phyloP scores from a whole-genome alignment of 345 rosid genomes.

The Abelmoschus esculentus region DNA sequence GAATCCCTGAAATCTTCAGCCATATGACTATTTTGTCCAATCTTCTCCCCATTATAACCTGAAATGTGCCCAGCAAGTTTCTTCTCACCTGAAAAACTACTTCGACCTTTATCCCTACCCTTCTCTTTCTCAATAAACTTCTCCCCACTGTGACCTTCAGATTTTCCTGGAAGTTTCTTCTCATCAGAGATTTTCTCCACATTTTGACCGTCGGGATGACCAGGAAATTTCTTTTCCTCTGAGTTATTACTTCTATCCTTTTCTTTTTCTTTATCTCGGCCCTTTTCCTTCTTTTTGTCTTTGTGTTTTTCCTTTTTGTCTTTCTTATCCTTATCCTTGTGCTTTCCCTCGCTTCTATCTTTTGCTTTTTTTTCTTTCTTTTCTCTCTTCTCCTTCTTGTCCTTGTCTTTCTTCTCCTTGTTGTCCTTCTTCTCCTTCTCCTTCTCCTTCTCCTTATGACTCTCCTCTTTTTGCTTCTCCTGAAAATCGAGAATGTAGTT shows the following conservation, averaged over 20 bases:
- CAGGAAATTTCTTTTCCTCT: conserved; percentile 26
- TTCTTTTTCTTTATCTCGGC: conserved; percentile 21
- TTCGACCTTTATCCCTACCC: conserved; percentile 26
- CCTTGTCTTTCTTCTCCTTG: conserved; percentile 49
- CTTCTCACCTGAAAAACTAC: conserved; percentile 23
- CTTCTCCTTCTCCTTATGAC: conserved; percentile 10
- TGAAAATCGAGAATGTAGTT: conserved; percentile 16
- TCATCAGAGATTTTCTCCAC: conserved; percentile 27
- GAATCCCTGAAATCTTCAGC: conserved; percentile 19
- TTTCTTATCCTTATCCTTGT: conserved; percentile 42
- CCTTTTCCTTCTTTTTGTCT: conserved; percentile 35
- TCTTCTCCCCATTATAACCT: conserved; percentile 26
- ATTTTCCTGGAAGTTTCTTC: conserved; percentile 24
- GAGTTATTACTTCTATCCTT: conserved; percentile 28
- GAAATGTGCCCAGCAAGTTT: conserved; percentile 21
- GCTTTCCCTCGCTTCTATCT: conserved; percentile 42
- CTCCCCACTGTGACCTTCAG: conserved; percentile 23
- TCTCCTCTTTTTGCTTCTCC: conserved; percentile 32
- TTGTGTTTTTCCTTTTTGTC: conserved; percentile 37
- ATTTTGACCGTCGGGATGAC: conserved; percentile 19
- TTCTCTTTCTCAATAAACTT: conserved; percentile 21
- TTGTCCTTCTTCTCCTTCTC: conserved; percentile 37
- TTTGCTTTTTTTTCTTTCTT: conserved; percentile 42
- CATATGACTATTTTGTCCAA: conserved; percentile 19
- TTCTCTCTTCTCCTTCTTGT: conserved; percentile 41